Conservation (phyloP, 1,284 basidiomycete species). For the Puccinia coronata region DNA sequence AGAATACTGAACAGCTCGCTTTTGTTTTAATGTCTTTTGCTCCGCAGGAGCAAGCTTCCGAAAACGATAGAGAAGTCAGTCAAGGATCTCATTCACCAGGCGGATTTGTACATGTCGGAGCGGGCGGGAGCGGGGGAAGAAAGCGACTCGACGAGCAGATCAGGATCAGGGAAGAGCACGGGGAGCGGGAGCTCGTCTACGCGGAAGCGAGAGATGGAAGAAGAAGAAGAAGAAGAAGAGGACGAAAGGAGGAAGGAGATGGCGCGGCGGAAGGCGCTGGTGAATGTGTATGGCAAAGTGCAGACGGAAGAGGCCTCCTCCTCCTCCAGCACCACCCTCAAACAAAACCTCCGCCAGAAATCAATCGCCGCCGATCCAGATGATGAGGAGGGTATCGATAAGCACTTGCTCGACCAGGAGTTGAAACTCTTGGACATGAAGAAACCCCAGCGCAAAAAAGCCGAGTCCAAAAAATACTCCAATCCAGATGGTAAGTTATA, state of each 20-base stretch:
- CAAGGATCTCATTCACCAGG: slow-evolving; percentile 10
- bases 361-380: background rate
- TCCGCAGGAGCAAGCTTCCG: background rate
- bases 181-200: background rate
- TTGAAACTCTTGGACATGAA: slow-evolving; percentile 47
- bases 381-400: background rate
- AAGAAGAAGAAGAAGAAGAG: slow-evolving; percentile 10
- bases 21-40: background rate
- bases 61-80: slow-evolving; percentile 9
- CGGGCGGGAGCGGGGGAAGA: background rate
- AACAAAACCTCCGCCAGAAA: too few relatives aligned
- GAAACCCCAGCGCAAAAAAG: slow-evolving; percentile 39
- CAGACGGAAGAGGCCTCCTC: background rate
- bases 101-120: background rate
- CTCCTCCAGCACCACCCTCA: too few relatives aligned
- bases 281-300: slow-evolving; percentile 31
- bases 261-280: slow-evolving; percentile 12
- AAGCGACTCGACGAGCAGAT: background rate
- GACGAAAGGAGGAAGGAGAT: slow-evolving; percentile 7
- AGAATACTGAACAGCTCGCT: slow-evolving; percentile 8
- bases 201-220: background rate
- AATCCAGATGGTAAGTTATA: slow-evolving; percentile 2
- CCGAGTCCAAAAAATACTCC: slow-evolving; percentile 36
- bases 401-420: slow-evolving; percentile 17
- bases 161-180: background rate